phyloP scores from a whole-genome alignment of 306 rosid species.

The Vigna unguiculata region DNA sequence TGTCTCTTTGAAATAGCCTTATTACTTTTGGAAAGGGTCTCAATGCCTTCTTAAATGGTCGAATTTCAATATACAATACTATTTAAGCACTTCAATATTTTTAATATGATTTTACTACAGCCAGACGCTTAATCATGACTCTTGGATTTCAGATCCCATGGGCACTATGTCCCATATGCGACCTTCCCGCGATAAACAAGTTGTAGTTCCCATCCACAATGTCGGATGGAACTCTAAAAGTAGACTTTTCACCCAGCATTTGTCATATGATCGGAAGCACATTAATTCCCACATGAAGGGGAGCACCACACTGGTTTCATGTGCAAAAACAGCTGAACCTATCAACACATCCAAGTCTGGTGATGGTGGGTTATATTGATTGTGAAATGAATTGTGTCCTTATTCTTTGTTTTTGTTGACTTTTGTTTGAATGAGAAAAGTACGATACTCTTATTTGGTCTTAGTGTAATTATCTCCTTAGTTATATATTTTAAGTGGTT shows the following conservation, averaged over 20 bases:
- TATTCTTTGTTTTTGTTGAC: slow-evolving; percentile 26
- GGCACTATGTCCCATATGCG: slow-evolving; percentile 60
- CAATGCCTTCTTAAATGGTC: not conserved
- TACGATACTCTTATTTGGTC: slow-evolving; percentile 18
- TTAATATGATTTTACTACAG: not conserved
- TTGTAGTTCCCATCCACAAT: slow-evolving; percentile 55
- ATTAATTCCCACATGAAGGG: slow-evolving; percentile 49
- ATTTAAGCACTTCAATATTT: not conserved
- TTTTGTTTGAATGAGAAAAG: slow-evolving; percentile 19
- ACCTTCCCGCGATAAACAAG: slow-evolving; percentile 67
- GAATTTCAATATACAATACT: not conserved
- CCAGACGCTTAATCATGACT: slow-evolving; percentile 37
- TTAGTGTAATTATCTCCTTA: slow-evolving; percentile 5
- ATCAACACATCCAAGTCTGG: slow-evolving; percentile 57
- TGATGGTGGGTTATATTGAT: slow-evolving; percentile 61
- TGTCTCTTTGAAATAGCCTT: slow-evolving; percentile 5
- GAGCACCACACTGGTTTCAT: slow-evolving; percentile 57
- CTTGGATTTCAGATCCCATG: slow-evolving; percentile 60
- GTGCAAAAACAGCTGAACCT: slow-evolving; percentile 72
- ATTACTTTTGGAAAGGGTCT: slow-evolving; percentile 1
- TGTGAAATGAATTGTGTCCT: slow-evolving; percentile 10
- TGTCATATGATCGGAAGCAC: slow-evolving; percentile 57
- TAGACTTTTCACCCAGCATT: slow-evolving; percentile 53
- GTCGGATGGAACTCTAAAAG: slow-evolving; percentile 44
- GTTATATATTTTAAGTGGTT: slow-evolving; percentile 6